These are phyloP conservation scores for Kwoniella bestiolae DNA, from an alignment of 768 basidiomycete genomes.

Conservation along the genomic window DNA sequence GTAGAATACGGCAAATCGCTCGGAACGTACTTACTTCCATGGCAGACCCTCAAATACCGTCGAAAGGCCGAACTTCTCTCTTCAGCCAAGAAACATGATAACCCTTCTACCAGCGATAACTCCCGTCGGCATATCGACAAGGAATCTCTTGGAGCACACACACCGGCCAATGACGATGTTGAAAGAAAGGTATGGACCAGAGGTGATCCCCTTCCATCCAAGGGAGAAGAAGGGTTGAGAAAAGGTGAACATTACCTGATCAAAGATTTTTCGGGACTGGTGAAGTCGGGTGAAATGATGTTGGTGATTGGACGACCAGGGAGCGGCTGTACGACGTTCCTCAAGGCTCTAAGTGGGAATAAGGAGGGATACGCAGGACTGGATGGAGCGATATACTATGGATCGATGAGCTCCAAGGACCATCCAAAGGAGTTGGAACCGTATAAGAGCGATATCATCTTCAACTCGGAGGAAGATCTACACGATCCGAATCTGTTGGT, in stretches of 20 bases:
- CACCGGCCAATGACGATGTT: not conserved
- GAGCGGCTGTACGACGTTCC: constrained; percentile 78
- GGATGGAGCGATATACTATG: constrained; percentile 73
- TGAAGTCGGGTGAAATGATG: constrained; percentile 69
- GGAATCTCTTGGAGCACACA: not conserved
- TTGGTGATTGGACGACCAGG: constrained; percentile 72
- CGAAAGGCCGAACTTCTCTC: constrained; percentile 26
- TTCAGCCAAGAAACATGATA: not conserved
- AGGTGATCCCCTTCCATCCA: constrained; percentile 25
- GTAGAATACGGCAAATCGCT: constrained; percentile 30
- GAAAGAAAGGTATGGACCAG: constrained; percentile 20
- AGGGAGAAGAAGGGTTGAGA: constrained; percentile 34
- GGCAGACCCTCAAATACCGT: constrained; percentile 33
- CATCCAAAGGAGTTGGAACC: constrained; percentile 24
- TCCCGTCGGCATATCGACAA: not conserved
- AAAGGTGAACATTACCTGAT: constrained; percentile 58
- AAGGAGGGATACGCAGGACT: constrained; percentile 70
- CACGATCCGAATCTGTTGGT: constrained; percentile 50
- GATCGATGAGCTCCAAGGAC: constrained; percentile 51
- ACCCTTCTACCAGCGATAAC: not conserved
- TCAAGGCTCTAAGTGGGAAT: constrained; percentile 77
- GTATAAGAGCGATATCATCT: constrained; percentile 41
- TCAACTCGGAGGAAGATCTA: constrained; percentile 46
- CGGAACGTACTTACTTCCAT: not conserved
- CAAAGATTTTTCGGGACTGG: constrained; percentile 64